Percentiles rank a stretch among this genome's conserved stretches.
Evolutionary conservation across 805 yeast genomes (phyloP).

Genomic region (Saccharomycopsis fermentans): DNA sequence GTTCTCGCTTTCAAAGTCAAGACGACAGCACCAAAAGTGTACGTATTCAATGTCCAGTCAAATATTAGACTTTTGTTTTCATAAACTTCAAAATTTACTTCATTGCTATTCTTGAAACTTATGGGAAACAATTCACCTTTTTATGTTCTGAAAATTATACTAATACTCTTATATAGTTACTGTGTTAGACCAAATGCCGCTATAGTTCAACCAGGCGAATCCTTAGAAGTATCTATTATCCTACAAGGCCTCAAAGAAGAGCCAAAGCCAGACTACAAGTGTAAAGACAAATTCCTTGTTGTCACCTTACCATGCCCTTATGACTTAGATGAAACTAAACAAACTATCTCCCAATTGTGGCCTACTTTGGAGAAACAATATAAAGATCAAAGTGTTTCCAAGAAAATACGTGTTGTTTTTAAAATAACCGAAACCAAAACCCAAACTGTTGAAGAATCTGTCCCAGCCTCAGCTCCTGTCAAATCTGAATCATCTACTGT

Average conservation of each 20-base stretch:
- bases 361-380: conserved; percentile 52
- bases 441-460: conserved; percentile 13
- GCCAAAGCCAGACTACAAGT: conserved; percentile 61
- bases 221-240: conserved; percentile 67
- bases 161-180: conserved; percentile 27
- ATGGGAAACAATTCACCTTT: not conserved
- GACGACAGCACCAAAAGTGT: conserved; percentile 93
- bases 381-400: conserved; percentile 46
- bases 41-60: conserved; percentile 13
- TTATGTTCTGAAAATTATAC: not conserved
- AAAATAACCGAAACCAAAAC: conserved; percentile 18
- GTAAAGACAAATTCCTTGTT: conserved; percentile 87
- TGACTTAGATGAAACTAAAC: conserved; percentile 33
- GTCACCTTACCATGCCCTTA: conserved; percentile 72
- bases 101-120: not conserved
- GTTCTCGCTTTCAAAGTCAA: conserved; percentile 83
- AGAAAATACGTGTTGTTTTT: conserved; percentile 56
- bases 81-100: too few relatives aligned
- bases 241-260: conserved; percentile 75
- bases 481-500: conserved; percentile 16
- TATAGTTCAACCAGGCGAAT: conserved; percentile 61
- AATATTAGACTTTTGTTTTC: too few relatives aligned
- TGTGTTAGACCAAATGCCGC: conserved; percentile 96
- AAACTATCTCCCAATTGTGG: conserved; percentile 61
- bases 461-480: conserved; percentile 19